Percentiles rank a stretch among this genome's conserved stretches.
Conservation (phyloP, 371 early-diverging fungal genomes). For the Saksenaea vasiformis region DNA sequence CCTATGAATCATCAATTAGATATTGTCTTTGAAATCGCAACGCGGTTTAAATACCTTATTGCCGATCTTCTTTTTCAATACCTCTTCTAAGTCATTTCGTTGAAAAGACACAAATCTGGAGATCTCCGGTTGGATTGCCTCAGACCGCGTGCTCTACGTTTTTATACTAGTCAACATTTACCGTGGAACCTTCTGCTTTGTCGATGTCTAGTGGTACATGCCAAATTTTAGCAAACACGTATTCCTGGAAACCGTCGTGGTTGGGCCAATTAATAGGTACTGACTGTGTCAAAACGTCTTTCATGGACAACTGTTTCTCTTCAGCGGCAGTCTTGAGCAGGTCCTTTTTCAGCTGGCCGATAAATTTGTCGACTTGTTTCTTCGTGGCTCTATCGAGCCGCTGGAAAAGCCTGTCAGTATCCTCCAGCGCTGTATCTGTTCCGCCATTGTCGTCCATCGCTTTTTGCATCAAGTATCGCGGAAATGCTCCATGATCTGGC, state of each 20-base stretch:
- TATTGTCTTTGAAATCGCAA: not conserved
- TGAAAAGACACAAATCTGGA: not conserved
- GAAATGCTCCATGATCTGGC: not conserved
- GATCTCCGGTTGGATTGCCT: not conserved
- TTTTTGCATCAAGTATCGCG: not conserved
- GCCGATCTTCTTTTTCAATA: not conserved
- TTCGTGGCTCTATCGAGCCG: not conserved
- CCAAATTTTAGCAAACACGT: not conserved
- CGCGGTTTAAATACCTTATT: not conserved
- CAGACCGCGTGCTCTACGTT: not conserved
- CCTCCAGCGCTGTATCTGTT: not conserved
- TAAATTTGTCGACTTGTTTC: not conserved
- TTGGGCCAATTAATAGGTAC: not conserved
- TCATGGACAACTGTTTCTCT: not conserved
- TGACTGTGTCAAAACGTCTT: not conserved
- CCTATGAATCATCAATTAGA: too few relatives aligned
- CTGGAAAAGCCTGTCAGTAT: not conserved
- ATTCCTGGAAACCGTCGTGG: not conserved
- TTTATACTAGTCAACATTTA: not conserved
- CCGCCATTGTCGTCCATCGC: not conserved
- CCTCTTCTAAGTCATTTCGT: not conserved
- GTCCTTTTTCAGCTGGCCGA: not conserved
- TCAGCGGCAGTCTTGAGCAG: not conserved
- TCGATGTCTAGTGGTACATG: not conserved
- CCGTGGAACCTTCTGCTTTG: not conserved